Evolutionary conservation across 2,329 filamentous ascomycete genomes (phyloP).

Genomic region (Zymoseptoria passerinii): DNA sequence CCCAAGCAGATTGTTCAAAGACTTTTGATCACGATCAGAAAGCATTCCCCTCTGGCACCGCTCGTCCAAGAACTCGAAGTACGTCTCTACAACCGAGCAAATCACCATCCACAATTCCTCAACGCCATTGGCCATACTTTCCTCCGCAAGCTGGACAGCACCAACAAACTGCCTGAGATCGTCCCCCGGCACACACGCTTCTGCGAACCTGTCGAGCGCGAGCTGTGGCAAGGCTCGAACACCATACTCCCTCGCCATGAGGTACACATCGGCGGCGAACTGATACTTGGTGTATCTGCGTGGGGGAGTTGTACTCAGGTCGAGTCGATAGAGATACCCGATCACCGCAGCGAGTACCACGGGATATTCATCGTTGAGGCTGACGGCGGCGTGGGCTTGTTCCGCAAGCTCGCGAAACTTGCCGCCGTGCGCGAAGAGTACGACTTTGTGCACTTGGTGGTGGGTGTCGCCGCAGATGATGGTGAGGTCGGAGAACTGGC

Average conservation of each 20-base stretch:
- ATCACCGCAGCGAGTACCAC: background rate
- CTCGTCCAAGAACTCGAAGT: background rate
- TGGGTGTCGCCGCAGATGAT: constrained; percentile 32
- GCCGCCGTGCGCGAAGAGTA: constrained; percentile 34
- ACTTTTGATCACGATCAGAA: background rate
- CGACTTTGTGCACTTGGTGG: constrained; percentile 36
- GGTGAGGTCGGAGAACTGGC: constrained; percentile 38
- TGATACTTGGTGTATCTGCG: no score
- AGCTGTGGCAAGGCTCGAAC: background rate
- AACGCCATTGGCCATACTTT: background rate
- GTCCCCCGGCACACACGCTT: background rate
- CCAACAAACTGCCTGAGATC: background rate
- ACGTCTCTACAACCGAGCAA: background rate
- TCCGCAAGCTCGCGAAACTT: constrained; percentile 34
- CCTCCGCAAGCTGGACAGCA: background rate
- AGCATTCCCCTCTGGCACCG: background rate
- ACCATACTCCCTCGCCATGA: background rate
- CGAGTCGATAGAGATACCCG: background rate
- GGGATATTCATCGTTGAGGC: background rate
- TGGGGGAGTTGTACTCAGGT: background rate
- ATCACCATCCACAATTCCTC: background rate
- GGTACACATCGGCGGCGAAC: background rate
- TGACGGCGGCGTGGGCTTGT: background rate
- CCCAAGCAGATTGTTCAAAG: background rate
- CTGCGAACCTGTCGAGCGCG: background rate